Evolutionary conservation across 176 grass and related monocot species (phyloP).

Genomic region (Cenchrus americanus): DNA sequence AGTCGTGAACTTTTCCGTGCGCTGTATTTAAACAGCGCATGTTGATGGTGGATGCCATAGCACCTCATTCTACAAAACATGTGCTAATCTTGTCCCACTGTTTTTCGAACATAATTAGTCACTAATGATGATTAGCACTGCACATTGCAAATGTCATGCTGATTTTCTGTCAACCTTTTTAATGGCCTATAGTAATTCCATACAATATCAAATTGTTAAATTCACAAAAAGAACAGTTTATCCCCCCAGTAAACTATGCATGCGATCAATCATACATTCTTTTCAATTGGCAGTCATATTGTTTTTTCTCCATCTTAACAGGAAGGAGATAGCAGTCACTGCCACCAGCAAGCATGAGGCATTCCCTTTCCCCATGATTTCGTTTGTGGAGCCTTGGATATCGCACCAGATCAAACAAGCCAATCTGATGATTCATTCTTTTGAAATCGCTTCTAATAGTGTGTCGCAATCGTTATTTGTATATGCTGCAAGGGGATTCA

Average conservation of each 20-base stretch:
- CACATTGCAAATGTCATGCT: background rate
- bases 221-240: background rate
- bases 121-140: background rate
- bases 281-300: slow-evolving; percentile 1
- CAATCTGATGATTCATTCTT: slow-evolving; percentile 34
- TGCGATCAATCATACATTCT: background rate
- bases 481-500: slow-evolving; percentile 30
- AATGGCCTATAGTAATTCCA: background rate
- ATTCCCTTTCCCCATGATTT: slow-evolving; percentile 12
- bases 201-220: background rate
- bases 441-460: slow-evolving; percentile 38
- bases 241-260: background rate
- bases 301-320: slow-evolving; percentile 32
- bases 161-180: background rate
- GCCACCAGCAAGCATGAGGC: background rate
- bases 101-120: background rate
- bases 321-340: background rate
- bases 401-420: slow-evolving; percentile 22
- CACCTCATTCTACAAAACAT: background rate
- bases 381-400: slow-evolving; percentile 23
- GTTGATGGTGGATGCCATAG: too few relatives aligned
- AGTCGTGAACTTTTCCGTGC: too few relatives aligned
- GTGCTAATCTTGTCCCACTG: too few relatives aligned
- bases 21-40: background rate
- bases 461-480: slow-evolving; percentile 33